Evolutionary conservation across 352 stramenopile species (phyloP).

Genomic region (Phytophthora sansomeana): DNA sequence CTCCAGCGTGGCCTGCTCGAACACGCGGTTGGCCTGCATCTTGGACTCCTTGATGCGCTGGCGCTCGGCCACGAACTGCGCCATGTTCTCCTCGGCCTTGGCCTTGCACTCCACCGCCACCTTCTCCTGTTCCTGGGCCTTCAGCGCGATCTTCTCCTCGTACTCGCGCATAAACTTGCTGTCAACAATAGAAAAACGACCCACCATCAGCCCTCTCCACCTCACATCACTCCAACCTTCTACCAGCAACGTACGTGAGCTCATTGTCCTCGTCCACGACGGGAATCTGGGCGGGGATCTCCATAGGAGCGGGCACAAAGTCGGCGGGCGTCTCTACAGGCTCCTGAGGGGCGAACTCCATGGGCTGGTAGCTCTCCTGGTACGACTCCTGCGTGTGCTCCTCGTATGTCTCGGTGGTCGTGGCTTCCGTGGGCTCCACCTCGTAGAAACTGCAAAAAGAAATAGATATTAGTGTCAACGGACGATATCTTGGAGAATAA

Average conservation of each 20-base stretch:
- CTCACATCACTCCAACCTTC: not conserved
- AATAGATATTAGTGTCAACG: not conserved
- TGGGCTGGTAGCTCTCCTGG: constrained; percentile 37
- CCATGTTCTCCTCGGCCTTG: constrained; percentile 73
- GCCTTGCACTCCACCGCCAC: constrained; percentile 75
- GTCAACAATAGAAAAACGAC: constrained; percentile 12
- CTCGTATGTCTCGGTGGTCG: constrained; percentile 20
- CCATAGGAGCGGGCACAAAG: constrained; percentile 24
- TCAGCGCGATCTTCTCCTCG: constrained; percentile 70
- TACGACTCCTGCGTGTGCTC: constrained; percentile 14
- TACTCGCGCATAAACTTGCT: constrained; percentile 83
- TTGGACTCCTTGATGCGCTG: constrained; percentile 90
- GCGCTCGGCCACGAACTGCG: constrained; percentile 87
- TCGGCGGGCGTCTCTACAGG: constrained; percentile 28
- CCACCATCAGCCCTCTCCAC: not conserved
- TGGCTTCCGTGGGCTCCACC: constrained; percentile 52
- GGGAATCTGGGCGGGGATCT: constrained; percentile 47
- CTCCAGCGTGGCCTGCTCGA: constrained; percentile 95
- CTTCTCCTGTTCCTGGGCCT: constrained; percentile 78
- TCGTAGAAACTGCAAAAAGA: constrained; percentile 64
- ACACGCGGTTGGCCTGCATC: constrained; percentile 93
- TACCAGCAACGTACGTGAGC: constrained; percentile 57
- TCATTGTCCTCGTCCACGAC: constrained; percentile 77
- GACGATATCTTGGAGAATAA: too few relatives aligned
- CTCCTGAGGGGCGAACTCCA: constrained; percentile 29